Evolutionary conservation across 306 rosid species (phyloP).

Genomic region (Cucurbita argyrosperma): DNA sequence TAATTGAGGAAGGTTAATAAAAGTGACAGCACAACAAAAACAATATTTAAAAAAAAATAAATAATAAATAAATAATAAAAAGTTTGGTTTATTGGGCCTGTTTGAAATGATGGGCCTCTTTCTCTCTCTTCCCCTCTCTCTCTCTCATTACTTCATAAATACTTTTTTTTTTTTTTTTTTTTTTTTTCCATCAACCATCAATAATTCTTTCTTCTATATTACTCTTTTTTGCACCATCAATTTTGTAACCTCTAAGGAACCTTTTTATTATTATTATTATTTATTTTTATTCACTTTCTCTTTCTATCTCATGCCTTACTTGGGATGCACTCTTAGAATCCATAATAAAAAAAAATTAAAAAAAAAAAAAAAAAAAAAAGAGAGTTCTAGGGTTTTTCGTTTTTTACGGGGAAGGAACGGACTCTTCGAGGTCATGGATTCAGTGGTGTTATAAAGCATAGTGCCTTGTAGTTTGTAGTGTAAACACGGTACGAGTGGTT

Average conservation of each 20-base stretch:
- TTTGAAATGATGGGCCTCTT: conserved; percentile 34
- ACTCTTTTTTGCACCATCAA: neutral
- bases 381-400: neutral
- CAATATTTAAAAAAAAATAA: no score
- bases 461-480: neutral
- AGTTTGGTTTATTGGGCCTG: conserved; percentile 4
- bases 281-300: neutral
- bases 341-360: neutral
- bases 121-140: neutral
- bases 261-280: neutral
- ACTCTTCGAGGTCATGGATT: neutral
- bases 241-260: conserved; percentile 3
- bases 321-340: conserved; percentile 9
- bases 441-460: neutral
- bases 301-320: neutral
- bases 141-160: neutral
- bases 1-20: conserved; percentile 25
- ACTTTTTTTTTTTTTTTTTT: conserved; percentile 1
- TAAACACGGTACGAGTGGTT: neutral
- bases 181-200: neutral
- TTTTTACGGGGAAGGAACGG: neutral
- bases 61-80: neutral
- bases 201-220: neutral
- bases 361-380: no score
- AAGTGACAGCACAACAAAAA: conserved; percentile 47